Evolutionary conservation across 164 flowering plant species (phyloP), one percentile per base, ranked within the genome.

Genomic region (Aristolochia fimbriata): DNA sequence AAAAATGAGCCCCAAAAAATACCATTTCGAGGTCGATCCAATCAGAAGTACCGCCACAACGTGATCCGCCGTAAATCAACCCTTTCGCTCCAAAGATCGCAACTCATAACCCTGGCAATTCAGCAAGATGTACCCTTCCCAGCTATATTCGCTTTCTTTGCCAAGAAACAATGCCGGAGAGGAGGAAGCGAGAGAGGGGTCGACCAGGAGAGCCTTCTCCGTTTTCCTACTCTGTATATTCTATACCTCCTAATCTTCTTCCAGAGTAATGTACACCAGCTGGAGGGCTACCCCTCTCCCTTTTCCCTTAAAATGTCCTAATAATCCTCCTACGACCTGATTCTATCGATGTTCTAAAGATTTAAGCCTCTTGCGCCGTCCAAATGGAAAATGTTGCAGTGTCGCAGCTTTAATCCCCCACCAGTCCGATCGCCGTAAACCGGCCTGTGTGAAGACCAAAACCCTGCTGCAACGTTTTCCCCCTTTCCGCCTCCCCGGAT

Each of bases 371-470:
- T 19, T 1, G 20, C 20, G 22, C 12, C 22, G 53, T 22, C 16
- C 53, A 17, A 22, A 19, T 8, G 53, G 53, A 50, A 50, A 22
- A 37, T n/a, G 20, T 17, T 50, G 53, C 53, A 50, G 53, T 2
- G 53, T 19, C 53, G 6, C 43, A 37, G 43, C 43, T 37, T 37
- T 37, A 37, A 37, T 51, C 57, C 63, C 56, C 55, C 68, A 60
- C 61, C 65, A 56, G 61, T 37, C 61, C 65, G 61, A 55, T 55
- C 51, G 50, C 65, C 64, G 48, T 22, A 33, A 55, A 66, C 60
- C 65, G 64, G 70, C 50, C 69, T 55, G 60, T 55, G 60, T 48
- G 64, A 66, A 56, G 69, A 66, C 41, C 22, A 50, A 52, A 51
- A 9, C 55, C n/a, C n/a, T 20, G 47, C 51, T 47, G n/a, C 53